These are phyloP conservation scores for Malus asiatica DNA, from an alignment of 306 rosid genomes.

Conservation along the genomic window DNA sequence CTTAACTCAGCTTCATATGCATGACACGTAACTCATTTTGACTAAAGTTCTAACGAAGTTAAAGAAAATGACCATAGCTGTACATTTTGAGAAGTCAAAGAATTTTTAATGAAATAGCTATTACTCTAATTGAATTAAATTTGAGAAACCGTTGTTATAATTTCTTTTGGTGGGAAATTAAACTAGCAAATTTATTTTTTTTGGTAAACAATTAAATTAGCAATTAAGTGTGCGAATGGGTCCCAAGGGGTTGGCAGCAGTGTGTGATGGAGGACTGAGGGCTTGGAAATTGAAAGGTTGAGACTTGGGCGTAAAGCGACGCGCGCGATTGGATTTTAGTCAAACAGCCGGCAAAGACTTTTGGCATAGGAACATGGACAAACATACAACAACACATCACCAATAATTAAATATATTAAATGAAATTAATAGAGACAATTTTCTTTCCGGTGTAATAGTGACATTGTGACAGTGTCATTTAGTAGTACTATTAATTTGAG, in stretches of 20 bases:
- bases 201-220: too few species aligned
- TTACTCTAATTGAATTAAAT: fast-evolving
- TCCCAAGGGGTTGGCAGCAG: neutral
- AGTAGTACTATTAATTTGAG: too few species aligned
- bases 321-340: conserved; percentile 1
- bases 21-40: too few species aligned
- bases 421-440: too few species aligned
- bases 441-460: too few species aligned
- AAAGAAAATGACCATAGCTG: fast-evolving
- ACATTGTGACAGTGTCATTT: too few species aligned
- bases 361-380: neutral
- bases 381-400: neutral
- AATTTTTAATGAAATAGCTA: fast-evolving
- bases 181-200: neutral
- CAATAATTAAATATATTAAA: neutral
- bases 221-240: neutral
- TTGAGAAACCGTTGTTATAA: fast-evolving
- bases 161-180: too few species aligned
- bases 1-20: too few species aligned
- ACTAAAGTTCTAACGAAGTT: fast-evolving
- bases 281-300: neutral
- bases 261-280: neutral
- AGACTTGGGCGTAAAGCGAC: neutral
- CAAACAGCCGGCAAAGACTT: neutral
- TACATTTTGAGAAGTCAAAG: too few species aligned